Conservation (phyloP, 257 asterid genomes). For the Solanum virginianum region DNA sequence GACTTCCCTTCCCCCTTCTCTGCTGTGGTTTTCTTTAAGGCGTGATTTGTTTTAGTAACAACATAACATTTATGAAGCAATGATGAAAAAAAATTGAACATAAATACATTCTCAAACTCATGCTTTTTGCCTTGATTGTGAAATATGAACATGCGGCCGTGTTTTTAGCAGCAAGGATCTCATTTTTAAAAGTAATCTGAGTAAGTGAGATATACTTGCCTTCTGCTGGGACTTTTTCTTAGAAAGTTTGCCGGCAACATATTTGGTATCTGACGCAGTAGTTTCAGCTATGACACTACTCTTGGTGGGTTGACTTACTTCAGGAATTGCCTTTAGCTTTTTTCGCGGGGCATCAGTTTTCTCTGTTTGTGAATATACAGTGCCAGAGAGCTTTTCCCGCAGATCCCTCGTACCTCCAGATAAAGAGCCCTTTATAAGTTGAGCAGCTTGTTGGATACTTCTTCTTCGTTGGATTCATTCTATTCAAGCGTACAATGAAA, state of each 20-base stretch:
- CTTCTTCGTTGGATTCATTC: slow-evolving; percentile 62
- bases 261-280: slow-evolving; percentile 29
- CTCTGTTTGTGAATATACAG: slow-evolving; percentile 31
- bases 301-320: slow-evolving; percentile 48
- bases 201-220: slow-evolving; percentile 21
- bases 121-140: neutral
- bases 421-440: slow-evolving; percentile 35
- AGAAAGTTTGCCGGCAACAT: slow-evolving; percentile 23
- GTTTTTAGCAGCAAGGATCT: neutral
- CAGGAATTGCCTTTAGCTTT: slow-evolving; percentile 36
- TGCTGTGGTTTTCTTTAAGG: neutral
- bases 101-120: neutral
- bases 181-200: neutral
- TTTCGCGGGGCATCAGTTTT: slow-evolving; percentile 27
- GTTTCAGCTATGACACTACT: slow-evolving; percentile 54
- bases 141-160: neutral
- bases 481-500: slow-evolving; percentile 17
- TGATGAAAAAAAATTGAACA: neutral
- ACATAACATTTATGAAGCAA: neutral
- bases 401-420: slow-evolving; percentile 70
- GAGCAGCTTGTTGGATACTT: slow-evolving; percentile 41
- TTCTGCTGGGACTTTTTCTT: slow-evolving; percentile 52
- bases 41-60: neutral
- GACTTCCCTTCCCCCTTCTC: neutral
- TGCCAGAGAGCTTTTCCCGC: slow-evolving; percentile 87